A percentile compares a stretch with the other conserved stretches of the same genome.
phyloP scores from a whole-genome alignment of 2,329 filamentous ascomycete genomes.

The Talaromyces sp. region DNA sequence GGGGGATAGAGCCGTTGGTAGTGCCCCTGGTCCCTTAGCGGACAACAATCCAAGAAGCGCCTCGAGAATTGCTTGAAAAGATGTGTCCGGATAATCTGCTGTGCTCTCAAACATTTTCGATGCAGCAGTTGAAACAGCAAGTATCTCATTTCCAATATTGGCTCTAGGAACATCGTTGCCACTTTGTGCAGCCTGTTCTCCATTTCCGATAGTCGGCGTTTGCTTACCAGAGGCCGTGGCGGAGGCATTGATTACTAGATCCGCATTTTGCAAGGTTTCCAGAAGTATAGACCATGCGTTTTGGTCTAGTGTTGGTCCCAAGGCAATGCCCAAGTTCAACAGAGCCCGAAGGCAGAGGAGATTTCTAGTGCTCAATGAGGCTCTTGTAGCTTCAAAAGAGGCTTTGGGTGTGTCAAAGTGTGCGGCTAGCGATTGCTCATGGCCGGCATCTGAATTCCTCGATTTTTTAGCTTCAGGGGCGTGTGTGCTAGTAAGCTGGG shows the following conservation, averaged over 20 bases:
- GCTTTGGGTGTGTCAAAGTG: slow-evolving; percentile 27
- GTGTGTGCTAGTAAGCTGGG: slow-evolving; percentile 20
- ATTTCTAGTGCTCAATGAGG: slow-evolving; percentile 78
- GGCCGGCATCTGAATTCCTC: slow-evolving; percentile 25
- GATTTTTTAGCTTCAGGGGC: slow-evolving; percentile 23
- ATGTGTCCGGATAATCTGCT: slow-evolving; percentile 77
- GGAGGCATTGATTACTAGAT: slow-evolving; percentile 66
- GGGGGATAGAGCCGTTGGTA: slow-evolving; percentile 53
- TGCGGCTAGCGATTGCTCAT: slow-evolving; percentile 26
- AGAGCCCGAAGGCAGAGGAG: slow-evolving; percentile 84
- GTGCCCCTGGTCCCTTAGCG: slow-evolving; percentile 42
- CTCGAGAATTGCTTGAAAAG: slow-evolving; percentile 73
- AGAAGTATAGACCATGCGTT: slow-evolving; percentile 84
- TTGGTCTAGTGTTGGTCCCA: slow-evolving; percentile 78
- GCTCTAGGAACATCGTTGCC: slow-evolving; percentile 49
- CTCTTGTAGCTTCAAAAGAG: slow-evolving; percentile 41
- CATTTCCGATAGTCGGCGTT: slow-evolving; percentile 26
- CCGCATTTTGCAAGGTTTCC: slow-evolving; percentile 87
- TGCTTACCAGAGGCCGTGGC: slow-evolving; percentile 27
- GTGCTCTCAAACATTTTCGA: slow-evolving; percentile 87
- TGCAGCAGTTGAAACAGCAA: slow-evolving; percentile 84
- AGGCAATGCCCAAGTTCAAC: slow-evolving; percentile 89
- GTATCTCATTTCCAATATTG: slow-evolving; percentile 75
- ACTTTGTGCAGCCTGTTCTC: slow-evolving; percentile 24
- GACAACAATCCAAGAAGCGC: slow-evolving; percentile 70